phyloP scores from a whole-genome alignment of 2,329 filamentous ascomycete species.

The Botrytis squamosa region DNA sequence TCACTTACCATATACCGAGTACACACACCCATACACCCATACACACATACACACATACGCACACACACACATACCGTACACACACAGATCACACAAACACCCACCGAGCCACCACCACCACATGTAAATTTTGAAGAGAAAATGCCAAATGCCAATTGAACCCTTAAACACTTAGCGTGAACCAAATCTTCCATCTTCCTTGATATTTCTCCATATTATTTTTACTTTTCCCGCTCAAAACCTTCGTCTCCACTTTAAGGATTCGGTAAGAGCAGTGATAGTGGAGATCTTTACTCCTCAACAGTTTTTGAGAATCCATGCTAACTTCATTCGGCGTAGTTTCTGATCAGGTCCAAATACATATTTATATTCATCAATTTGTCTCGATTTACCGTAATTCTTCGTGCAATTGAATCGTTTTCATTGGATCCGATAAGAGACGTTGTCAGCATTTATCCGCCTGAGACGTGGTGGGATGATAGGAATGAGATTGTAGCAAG shows the following conservation, averaged over 20 bases:
- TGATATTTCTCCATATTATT: neutral
- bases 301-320: neutral
- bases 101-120: neutral
- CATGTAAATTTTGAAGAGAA: neutral
- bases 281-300: constrained; percentile 3
- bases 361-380: neutral
- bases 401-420: neutral
- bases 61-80: neutral
- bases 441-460: neutral
- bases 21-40: neutral
- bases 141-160: neutral
- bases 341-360: neutral
- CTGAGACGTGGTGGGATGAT: neutral
- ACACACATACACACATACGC: neutral
- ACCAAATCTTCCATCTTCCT: neutral
- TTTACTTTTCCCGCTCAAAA: neutral
- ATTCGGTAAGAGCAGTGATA: neutral
- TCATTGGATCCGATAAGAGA: constrained; percentile 1
- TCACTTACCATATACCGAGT: neutral
- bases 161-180: neutral
- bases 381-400: neutral
- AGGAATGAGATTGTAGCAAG: neutral
- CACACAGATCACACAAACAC: neutral
- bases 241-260: neutral
- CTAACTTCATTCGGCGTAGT: neutral